Evolutionary conservation across 768 basidiomycete genomes (phyloP).

Genomic region (Mycena indigotica): DNA sequence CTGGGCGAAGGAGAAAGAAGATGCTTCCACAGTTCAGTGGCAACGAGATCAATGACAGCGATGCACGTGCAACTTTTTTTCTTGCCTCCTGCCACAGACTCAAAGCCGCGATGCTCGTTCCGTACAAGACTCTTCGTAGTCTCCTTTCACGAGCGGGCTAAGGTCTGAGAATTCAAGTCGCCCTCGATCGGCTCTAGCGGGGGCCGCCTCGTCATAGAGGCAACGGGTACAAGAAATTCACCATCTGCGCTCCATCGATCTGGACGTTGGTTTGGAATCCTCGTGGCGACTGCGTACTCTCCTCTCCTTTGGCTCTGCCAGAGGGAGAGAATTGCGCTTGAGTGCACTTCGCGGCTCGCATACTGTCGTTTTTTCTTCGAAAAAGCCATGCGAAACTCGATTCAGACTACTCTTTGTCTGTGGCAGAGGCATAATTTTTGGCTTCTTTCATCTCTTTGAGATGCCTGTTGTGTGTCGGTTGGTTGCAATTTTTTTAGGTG

Average conservation of each 20-base stretch:
- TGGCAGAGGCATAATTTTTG: conserved; percentile 27
- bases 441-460: not conserved
- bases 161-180: conserved; percentile 40
- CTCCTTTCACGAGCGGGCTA: conserved; percentile 38
- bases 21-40: no score
- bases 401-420: conserved; percentile 51
- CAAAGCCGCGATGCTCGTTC: conserved; percentile 46
- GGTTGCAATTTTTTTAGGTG: no score
- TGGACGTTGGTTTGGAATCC: conserved; percentile 29
- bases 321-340: conserved; percentile 24
- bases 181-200: conserved; percentile 34
- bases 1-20: not conserved
- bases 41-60: no score
- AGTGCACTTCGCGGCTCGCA: conserved; percentile 42
- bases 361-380: not conserved
- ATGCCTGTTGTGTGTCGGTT: no score
- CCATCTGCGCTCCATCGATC: conserved; percentile 10
- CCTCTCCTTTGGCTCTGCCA: conserved; percentile 2
- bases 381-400: conserved; percentile 34
- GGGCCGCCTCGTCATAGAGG: conserved; percentile 26
- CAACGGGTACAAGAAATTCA: conserved; percentile 35
- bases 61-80: not conserved
- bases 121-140: conserved; percentile 29
- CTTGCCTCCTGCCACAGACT: conserved; percentile 29
- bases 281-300: conserved; percentile 32